Conservation (phyloP, 2,329 filamentous ascomycete genomes). For the Botryosphaeria agaves region DNA sequence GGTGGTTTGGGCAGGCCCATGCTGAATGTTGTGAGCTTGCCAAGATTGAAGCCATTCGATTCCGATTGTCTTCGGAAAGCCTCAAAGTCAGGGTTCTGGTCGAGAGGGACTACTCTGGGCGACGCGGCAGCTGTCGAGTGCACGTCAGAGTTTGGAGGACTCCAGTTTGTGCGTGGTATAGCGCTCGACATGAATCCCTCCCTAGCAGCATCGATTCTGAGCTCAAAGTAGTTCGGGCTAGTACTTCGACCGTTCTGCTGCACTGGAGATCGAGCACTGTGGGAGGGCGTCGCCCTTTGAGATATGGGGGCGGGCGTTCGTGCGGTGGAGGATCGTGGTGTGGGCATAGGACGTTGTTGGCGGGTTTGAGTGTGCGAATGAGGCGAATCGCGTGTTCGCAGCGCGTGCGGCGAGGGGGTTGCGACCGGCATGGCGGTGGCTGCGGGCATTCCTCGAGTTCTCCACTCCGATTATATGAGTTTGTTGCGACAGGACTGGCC, state of each 20-base stretch:
- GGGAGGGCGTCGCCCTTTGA: too few relatives aligned
- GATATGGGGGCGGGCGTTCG: too few relatives aligned
- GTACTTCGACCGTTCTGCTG: not conserved
- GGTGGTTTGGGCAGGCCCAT: conserved; percentile 10
- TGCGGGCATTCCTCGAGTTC: too few relatives aligned
- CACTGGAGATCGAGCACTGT: too few relatives aligned
- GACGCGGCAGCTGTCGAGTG: conserved; percentile 51
- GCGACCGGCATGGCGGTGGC: too few relatives aligned
- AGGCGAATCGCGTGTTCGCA: too few relatives aligned
- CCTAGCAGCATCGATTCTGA: not conserved
- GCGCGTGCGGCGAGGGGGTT: too few relatives aligned
- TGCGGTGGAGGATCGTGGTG: too few relatives aligned
- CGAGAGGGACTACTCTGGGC: conserved; percentile 51
- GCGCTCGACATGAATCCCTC: not conserved
- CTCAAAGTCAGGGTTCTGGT: conserved; percentile 69
- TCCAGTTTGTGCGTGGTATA: conserved; percentile 54
- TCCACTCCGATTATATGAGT: too few relatives aligned
- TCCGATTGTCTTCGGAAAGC: conserved; percentile 62
- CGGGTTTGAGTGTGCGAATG: too few relatives aligned
- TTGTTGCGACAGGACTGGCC: too few relatives aligned
- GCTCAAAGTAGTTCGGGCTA: not conserved
- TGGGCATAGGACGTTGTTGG: too few relatives aligned
- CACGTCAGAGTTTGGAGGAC: conserved; percentile 51
- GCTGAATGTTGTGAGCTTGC: conserved; percentile 22
- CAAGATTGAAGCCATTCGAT: conserved; percentile 32